Evolutionary conservation across 2,329 filamentous ascomycete species (phyloP).

Genomic region (Aspergillus aculeatus): DNA sequence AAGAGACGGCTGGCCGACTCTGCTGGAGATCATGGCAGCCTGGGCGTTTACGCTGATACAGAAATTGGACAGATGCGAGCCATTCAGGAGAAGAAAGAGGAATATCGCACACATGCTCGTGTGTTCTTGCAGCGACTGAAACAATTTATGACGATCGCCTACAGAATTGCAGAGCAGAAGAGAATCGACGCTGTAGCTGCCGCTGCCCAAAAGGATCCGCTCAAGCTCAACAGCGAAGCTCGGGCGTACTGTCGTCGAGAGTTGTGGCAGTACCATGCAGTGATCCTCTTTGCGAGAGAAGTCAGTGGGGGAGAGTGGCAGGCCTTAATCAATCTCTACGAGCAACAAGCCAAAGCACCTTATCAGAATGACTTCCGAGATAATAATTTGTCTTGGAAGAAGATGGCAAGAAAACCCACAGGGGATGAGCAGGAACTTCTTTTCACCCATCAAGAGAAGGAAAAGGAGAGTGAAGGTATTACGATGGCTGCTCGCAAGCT

Average conservation of each 20-base stretch:
- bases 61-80: conserved; percentile 83
- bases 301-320: conserved; percentile 81
- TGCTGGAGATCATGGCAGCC: conserved; percentile 35
- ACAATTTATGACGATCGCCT: conserved; percentile 78
- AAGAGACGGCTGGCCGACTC: conserved; percentile 51
- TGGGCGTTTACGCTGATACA: conserved; percentile 67
- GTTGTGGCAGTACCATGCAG: conserved; percentile 83
- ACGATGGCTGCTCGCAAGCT: conserved; percentile 79
- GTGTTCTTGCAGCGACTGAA: conserved; percentile 76
- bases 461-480: conserved; percentile 68
- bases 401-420: conserved; percentile 69
- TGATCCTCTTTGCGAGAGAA: conserved; percentile 85
- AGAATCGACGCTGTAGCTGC: conserved; percentile 60
- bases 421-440: conserved; percentile 79
- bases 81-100: conserved; percentile 89
- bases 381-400: conserved; percentile 75
- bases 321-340: conserved; percentile 74
- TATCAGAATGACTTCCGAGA: conserved; percentile 82
- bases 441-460: conserved; percentile 89
- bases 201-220: conserved; percentile 39
- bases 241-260: conserved; percentile 70
- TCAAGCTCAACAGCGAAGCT: conserved; percentile 67
- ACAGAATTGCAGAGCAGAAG: conserved; percentile 71
- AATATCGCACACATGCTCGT: conserved; percentile 74
- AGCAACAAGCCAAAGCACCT: conserved; percentile 69